Base-by-base conservation (phyloP, 2,329 filamentous ascomycete species). In the Chaetomiaceae sp. region DNA sequence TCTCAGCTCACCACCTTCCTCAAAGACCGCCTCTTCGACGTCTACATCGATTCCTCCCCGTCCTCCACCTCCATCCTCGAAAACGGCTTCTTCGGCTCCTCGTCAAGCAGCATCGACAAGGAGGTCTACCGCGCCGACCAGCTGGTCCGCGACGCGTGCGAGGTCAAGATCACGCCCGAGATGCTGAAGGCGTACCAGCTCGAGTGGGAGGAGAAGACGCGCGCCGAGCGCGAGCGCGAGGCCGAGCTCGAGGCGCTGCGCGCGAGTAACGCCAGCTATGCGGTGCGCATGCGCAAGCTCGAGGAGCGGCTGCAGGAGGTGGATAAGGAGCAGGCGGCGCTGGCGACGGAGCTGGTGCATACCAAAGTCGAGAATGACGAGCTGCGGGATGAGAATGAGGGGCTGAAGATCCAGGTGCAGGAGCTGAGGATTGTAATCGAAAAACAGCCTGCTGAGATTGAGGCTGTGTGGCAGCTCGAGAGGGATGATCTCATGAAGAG, bases 11-110 rank as follows among this genome's bases (percentile, higher is more conserved):
- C 91, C 0, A 88, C 81, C 3, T 96, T 95, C 72, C 77, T 99
- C 23, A 96, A 96, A 68, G 94, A 99, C 69, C 88, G 88, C 61
- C 67, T 99, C 0, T 99, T 99, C 60, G 94, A 99, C 66, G 91
- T 91, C 36, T 99, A 99, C 70, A 96, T 99, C 59, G 94, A 99
- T 71, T 88, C 91, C 63, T 83, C 91, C 7, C 94, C 94, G 0
- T 95, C 91, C 3, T 86, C 91, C n/a, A 91, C 85, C 47, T 96
- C 91, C 15, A 87, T 99, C 44, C 81, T 97, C 1, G 94, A 99
- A 69, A 95, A 91, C 39, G 94, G 94, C 14, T 99, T 99, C 77
- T 99, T 99, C 66, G 94, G 94, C 56, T 92, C 87, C 68, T 92
- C 90, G 22, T 91, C 89, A 31, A 85, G 85, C n/a, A 88, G 84